phyloP scores from a whole-genome alignment of 805 yeast species.

The Pichia deserticola region DNA sequence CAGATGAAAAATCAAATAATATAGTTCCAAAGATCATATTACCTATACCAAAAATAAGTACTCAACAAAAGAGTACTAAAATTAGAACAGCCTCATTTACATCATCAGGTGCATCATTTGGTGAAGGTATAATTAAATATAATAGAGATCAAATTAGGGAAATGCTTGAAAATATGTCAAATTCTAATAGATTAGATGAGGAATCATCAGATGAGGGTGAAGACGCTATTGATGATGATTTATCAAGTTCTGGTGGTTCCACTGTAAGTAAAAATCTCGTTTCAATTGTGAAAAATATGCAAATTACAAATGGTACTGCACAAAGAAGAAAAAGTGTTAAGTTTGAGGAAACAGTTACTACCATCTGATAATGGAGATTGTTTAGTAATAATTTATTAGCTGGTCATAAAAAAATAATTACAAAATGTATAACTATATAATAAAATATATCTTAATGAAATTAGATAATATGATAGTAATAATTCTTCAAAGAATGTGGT shows the following conservation, averaged over 20 bases:
- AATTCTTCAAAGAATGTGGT: too few species aligned
- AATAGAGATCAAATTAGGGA: slow-evolving; percentile 28
- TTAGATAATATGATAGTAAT: too few species aligned
- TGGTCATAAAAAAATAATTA: too few species aligned
- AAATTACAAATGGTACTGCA: not conserved
- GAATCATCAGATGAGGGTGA: slow-evolving; percentile 9
- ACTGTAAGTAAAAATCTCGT: not conserved
- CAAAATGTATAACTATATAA: too few species aligned
- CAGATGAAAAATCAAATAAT: slow-evolving; percentile 1
- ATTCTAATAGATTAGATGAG: slow-evolving; percentile 12
- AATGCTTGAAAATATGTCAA: slow-evolving; percentile 24
- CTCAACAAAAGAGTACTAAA: not conserved
- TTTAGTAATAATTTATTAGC: too few species aligned
- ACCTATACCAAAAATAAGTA: not conserved
- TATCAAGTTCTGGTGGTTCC: not conserved
- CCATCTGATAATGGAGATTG: not conserved
- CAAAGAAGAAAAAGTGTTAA: slow-evolving; percentile 26
- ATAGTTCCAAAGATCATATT: slow-evolving; percentile 10
- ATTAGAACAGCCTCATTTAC: slow-evolving; percentile 23
- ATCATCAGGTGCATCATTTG: slow-evolving; percentile 30
- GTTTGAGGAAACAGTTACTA: slow-evolving; percentile 18
- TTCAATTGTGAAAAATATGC: slow-evolving; percentile 3
- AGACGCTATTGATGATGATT: slow-evolving; percentile 3
- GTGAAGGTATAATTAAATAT: slow-evolving; percentile 30
- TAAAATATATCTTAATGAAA: too few species aligned